phyloP scores from a whole-genome alignment of 2,329 filamentous ascomycete genomes.

The Phaeosphaeriaceae sp. region DNA sequence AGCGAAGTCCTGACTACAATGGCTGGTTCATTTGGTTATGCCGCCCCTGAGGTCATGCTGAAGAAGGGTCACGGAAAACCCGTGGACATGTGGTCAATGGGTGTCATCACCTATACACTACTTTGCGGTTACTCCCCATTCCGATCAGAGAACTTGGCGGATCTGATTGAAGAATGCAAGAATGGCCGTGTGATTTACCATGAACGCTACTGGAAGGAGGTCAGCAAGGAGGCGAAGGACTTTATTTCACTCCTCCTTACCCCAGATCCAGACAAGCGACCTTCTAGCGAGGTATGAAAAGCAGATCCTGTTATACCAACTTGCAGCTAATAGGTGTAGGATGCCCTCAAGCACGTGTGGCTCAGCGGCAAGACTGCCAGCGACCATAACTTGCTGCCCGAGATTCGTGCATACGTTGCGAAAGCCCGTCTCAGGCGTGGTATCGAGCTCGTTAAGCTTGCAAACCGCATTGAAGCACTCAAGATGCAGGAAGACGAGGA shows the following conservation, averaged over 20 bases:
- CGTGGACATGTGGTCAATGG: constrained; percentile 99
- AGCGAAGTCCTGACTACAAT: constrained; percentile 95
- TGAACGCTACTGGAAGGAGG: constrained; percentile 97
- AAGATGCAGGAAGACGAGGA: constrained; percentile 92
- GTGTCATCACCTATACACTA: constrained; percentile 97
- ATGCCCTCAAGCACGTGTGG: constrained; percentile 84
- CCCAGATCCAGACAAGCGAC: constrained; percentile 76
- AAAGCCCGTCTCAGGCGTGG: constrained; percentile 89
- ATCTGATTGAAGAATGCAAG: constrained; percentile 93
- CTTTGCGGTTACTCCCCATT: constrained; percentile 98
- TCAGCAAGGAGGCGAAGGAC: constrained; percentile 92
- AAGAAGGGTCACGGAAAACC: constrained; percentile 97
- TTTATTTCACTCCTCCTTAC: constrained; percentile 87
- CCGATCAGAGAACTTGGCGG: constrained; percentile 89
- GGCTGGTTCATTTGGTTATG: constrained; percentile 98
- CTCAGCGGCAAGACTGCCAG: constrained; percentile 89
- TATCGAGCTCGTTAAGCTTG: constrained; percentile 94
- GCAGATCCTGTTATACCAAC: neutral
- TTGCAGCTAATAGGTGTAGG: constrained; percentile 52
- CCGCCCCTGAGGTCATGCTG: constrained; percentile 96
- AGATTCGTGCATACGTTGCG: constrained; percentile 93
- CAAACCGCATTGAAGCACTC: constrained; percentile 92
- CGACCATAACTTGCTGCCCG: constrained; percentile 95
- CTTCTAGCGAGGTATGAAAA: constrained; percentile 72
- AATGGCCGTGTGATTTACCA: constrained; percentile 88